A percentile compares a stretch with the other conserved stretches of the same genome.
These are phyloP conservation scores for Pichia exigua DNA, from an alignment of 805 yeast genomes.

Conservation along the genomic window DNA sequence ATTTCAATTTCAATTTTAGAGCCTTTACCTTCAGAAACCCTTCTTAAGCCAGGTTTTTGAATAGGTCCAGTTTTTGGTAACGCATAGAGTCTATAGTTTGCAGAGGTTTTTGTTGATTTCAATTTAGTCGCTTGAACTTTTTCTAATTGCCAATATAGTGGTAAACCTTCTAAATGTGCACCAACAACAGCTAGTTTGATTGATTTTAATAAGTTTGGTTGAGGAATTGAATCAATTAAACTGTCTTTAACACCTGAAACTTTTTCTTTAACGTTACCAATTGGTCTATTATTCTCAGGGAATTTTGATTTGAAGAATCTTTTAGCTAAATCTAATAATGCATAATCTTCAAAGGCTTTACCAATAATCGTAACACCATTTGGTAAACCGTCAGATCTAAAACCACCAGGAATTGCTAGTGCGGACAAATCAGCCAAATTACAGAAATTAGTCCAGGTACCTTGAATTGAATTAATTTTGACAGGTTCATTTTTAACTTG, in stretches of 20 bases:
- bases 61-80: conserved; percentile 76
- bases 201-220: conserved; percentile 32
- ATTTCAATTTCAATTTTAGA: conserved; percentile 66
- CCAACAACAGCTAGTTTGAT: conserved; percentile 90
- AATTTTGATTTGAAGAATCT: conserved; percentile 48
- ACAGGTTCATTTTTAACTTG: conserved; percentile 74
- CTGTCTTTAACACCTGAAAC: conserved; percentile 34
- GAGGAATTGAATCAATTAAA: conserved; percentile 38
- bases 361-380: conserved; percentile 85
- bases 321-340: conserved; percentile 75
- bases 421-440: conserved; percentile 92
- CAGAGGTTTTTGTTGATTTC: conserved; percentile 59
- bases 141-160: conserved; percentile 89
- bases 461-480: conserved; percentile 79
- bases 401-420: conserved; percentile 85
- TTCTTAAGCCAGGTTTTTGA: conserved; percentile 82
- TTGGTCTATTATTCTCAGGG: conserved; percentile 40
- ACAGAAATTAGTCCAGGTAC: conserved; percentile 97
- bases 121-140: conserved; percentile 70
- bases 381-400: conserved; percentile 81
- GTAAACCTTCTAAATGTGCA: conserved; percentile 85
- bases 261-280: conserved; percentile 37
- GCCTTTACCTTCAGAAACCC: conserved; percentile 47
- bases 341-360: conserved; percentile 78
- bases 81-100: conserved; percentile 70